These are phyloP conservation scores for Sideroxylon spinosum DNA, from an alignment of 179 eudicot species.

Conservation along the genomic window DNA sequence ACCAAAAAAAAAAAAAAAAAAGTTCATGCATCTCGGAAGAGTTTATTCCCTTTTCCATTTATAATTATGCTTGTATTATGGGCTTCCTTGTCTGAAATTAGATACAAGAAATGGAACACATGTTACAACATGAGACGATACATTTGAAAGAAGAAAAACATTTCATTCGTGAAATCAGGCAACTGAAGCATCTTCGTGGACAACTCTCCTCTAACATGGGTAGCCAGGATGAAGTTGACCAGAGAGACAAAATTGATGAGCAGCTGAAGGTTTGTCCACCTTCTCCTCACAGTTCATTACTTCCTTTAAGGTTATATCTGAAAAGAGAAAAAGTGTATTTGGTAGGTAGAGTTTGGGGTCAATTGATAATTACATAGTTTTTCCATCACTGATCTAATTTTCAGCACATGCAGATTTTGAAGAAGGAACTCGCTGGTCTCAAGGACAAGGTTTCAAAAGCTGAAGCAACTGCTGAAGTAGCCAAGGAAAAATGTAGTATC, in stretches of 20 bases:
- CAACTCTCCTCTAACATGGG: slow-evolving; percentile 51
- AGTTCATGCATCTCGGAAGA: not conserved
- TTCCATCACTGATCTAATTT: slow-evolving; percentile 9
- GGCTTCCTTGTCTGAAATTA: slow-evolving; percentile 27
- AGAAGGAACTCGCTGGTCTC: slow-evolving; percentile 66
- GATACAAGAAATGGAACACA: slow-evolving; percentile 63
- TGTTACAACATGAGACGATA: slow-evolving; percentile 75
- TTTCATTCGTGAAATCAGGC: slow-evolving; percentile 78
- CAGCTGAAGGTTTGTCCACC: slow-evolving; percentile 52
- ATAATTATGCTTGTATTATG: not conserved
- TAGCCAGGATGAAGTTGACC: slow-evolving; percentile 58
- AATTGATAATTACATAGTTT: no score
- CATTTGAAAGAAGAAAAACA: slow-evolving; percentile 73
- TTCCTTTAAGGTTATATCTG: no score
- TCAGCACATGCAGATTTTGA: slow-evolving; percentile 44
- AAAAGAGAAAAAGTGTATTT: not conserved
- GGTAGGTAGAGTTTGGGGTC: not conserved
- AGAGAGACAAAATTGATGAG: slow-evolving; percentile 57
- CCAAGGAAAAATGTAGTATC: slow-evolving; percentile 43
- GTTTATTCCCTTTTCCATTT: not conserved
- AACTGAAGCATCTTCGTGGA: slow-evolving; percentile 60
- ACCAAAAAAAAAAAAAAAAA: not conserved
- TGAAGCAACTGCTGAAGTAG: slow-evolving; percentile 39
- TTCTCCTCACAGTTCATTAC: no score
- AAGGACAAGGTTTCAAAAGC: slow-evolving; percentile 46